Conservation (phyloP, 1,284 basidiomycete genomes). For the Hortiboletus rubellus region DNA sequence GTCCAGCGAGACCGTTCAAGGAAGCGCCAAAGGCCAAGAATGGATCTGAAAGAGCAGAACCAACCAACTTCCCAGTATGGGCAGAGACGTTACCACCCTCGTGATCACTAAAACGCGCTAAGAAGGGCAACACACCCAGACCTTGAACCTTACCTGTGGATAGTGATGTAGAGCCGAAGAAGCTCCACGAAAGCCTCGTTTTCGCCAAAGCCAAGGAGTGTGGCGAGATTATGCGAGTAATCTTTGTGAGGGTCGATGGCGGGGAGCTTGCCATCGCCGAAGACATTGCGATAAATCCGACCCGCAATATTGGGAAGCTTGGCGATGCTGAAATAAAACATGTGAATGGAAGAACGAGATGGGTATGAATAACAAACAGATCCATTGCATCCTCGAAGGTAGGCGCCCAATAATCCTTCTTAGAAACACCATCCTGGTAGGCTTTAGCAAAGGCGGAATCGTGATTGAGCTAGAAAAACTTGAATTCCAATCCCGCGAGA, state of each 20-base stretch:
- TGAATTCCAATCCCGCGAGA: background rate
- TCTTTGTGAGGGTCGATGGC: constrained; percentile 88
- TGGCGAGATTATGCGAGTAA: constrained; percentile 91
- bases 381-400: constrained; percentile 98
- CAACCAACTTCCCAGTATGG: constrained; percentile 96
- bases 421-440: constrained; percentile 89
- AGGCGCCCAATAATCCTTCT: constrained; percentile 97
- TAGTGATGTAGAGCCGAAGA: constrained; percentile 95
- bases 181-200: constrained; percentile 91
- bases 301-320: constrained; percentile 97
- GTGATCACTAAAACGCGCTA: constrained; percentile 67
- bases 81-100: constrained; percentile 99
- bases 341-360: constrained; percentile 10
- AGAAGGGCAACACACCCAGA: background rate
- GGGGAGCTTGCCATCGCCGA: constrained; percentile 86
- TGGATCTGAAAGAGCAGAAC: constrained; percentile 96
- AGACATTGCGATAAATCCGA: constrained; percentile 96
- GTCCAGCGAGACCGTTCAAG: constrained; percentile 95
- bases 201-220: constrained; percentile 91
- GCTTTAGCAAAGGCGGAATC: constrained; percentile 97
- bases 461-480: constrained; percentile 75
- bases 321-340: constrained; percentile 64
- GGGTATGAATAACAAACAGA: constrained; percentile 53
- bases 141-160: constrained; percentile 66
- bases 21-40: constrained; percentile 95